Evolutionary conservation across 306 rosid genomes (phyloP).

Genomic region (Vigna trinervia): DNA sequence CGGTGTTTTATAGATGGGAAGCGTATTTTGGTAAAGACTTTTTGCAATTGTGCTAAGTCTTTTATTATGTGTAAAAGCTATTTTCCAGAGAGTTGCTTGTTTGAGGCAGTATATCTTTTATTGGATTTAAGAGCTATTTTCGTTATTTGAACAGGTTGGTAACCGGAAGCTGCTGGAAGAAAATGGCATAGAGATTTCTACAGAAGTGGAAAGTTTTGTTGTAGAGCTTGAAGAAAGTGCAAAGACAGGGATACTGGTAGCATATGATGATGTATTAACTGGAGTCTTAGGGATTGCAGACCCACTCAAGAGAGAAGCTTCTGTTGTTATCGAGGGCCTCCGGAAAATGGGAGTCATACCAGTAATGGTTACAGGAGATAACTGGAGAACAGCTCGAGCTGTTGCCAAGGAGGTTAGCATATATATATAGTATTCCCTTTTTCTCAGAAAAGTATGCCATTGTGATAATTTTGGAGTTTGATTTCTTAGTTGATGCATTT

Average conservation of each 20-base stretch:
- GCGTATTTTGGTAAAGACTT: slow-evolving; percentile 60
- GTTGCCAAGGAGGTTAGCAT: slow-evolving; percentile 86
- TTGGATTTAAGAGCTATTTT: slow-evolving; percentile 19
- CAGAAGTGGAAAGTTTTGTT: slow-evolving; percentile 69
- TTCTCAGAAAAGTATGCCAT: slow-evolving; percentile 10
- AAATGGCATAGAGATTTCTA: slow-evolving; percentile 67
- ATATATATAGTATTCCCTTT: slow-evolving; percentile 10
- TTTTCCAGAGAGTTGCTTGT: slow-evolving; percentile 40
- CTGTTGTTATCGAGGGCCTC: slow-evolving; percentile 84
- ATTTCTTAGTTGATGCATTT: slow-evolving; percentile 32
- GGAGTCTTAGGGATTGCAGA: slow-evolving; percentile 93
- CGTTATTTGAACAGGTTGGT: slow-evolving; percentile 71
- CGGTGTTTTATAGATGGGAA: slow-evolving; percentile 70
- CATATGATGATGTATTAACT: slow-evolving; percentile 59
- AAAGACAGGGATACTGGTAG: slow-evolving; percentile 81
- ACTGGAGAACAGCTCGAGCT: slow-evolving; percentile 89
- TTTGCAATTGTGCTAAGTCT: slow-evolving; percentile 4
- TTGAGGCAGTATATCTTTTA: slow-evolving; percentile 3
- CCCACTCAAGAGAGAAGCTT: slow-evolving; percentile 92
- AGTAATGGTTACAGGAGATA: slow-evolving; percentile 92
- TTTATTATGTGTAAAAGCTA: slow-evolving; percentile 9
- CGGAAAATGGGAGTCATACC: slow-evolving; percentile 78
- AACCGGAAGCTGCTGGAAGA: slow-evolving; percentile 79
- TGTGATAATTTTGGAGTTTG: slow-evolving; percentile 29
- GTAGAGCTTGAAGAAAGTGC: slow-evolving; percentile 91